Evolutionary conservation across 306 rosid genomes (phyloP).

Genomic region (Prosopis cineraria): DNA sequence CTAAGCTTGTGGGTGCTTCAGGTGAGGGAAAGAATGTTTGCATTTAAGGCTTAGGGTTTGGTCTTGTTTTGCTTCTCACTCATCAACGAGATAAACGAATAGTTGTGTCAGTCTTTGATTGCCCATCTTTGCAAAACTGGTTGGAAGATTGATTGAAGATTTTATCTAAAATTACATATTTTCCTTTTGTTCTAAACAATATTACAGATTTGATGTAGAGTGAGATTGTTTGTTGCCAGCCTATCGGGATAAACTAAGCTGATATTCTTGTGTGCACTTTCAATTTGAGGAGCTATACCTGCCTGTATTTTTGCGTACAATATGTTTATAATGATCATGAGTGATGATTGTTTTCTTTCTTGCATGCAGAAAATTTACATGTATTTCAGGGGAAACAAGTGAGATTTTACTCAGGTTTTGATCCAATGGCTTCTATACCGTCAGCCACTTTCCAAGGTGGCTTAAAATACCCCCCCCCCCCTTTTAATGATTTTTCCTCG

Average conservation of each 20-base stretch:
- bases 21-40: constrained; percentile 49
- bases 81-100: constrained; percentile 2
- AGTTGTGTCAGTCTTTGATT: not conserved
- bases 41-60: not conserved
- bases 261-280: not conserved
- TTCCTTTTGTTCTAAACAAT: not conserved
- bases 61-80: constrained; percentile 30
- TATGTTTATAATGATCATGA: constrained; percentile 5
- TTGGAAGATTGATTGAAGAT: not conserved
- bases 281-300: constrained; percentile 6
- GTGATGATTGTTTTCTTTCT: constrained; percentile 24
- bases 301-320: not conserved
- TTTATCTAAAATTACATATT: not conserved
- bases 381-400: constrained; percentile 89
- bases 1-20: constrained; percentile 97
- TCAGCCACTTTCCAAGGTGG: constrained; percentile 33
- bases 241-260: not conserved
- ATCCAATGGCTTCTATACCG: constrained; percentile 26
- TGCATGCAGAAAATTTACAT: constrained; percentile 85
- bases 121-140: not conserved
- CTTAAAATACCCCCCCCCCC: constrained; percentile 36
- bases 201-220: not conserved
- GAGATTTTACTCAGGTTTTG: constrained; percentile 44
- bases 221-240: not conserved
- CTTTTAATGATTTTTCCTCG: constrained; percentile 10